Evolutionary conservation across 192 early-diverging fungal genomes (phyloP).

Genomic region (Thamnidium elegans): DNA sequence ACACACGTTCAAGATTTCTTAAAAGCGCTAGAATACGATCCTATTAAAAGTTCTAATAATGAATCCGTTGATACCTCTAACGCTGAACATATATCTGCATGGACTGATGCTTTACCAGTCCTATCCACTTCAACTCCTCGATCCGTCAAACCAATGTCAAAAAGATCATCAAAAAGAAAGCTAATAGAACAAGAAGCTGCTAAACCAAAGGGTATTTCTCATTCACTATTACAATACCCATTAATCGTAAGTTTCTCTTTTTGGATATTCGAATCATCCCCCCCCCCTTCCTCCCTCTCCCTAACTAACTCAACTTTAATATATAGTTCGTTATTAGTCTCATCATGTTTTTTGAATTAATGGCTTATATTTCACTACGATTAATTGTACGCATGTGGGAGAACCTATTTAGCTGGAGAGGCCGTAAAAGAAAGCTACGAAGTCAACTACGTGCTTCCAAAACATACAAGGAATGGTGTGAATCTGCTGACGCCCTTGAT

Average conservation of each 20-base stretch:
- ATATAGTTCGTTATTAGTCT: constrained; percentile 49
- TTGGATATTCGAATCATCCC: neutral
- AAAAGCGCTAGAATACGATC: constrained; percentile 43
- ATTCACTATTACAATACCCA: constrained; percentile 51
- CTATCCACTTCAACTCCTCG: constrained; percentile 17
- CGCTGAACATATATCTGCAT: constrained; percentile 52
- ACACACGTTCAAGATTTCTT: constrained; percentile 46
- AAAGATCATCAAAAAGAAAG: constrained; percentile 16
- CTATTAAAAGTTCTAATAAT: constrained; percentile 15
- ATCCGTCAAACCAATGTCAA: neutral
- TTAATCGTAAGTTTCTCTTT: constrained; percentile 43
- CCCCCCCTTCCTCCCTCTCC: no score
- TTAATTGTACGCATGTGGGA: constrained; percentile 66
- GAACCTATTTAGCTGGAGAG: constrained; percentile 59
- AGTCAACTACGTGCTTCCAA: constrained; percentile 47
- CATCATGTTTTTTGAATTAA: constrained; percentile 60
- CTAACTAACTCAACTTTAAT: no score
- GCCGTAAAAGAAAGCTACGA: constrained; percentile 47
- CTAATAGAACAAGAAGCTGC: constrained; percentile 24
- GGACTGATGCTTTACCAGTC: constrained; percentile 51
- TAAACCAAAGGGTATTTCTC: constrained; percentile 36
- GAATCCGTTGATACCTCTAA: constrained; percentile 17
- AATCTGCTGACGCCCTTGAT: constrained; percentile 58
- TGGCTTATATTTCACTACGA: constrained; percentile 55
- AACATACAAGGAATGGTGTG: constrained; percentile 64